Percentiles rank a stretch among this genome's conserved stretches.
Conservation (phyloP, 768 basidiomycete genomes). For the Psilocybe cubensis region DNA sequence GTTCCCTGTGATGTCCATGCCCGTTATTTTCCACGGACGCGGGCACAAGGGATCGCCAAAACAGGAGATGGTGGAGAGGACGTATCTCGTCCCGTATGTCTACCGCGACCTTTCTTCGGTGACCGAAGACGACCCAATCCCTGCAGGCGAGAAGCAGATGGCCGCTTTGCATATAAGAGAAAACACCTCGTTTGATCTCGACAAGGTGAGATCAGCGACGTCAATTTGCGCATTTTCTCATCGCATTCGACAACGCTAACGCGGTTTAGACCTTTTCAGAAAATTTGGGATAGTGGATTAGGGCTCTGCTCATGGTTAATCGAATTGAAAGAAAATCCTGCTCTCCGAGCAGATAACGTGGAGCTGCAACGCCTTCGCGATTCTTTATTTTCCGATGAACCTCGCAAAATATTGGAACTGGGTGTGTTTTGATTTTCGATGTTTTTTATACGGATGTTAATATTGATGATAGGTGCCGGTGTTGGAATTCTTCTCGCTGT, state of each 20-base stretch:
- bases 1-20: conserved; percentile 72
- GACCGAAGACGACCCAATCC: conserved; percentile 10
- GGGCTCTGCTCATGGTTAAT: conserved; percentile 83
- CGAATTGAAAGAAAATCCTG: conserved; percentile 27
- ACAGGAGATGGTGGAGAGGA: conserved; percentile 69
- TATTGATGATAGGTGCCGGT: conserved; percentile 64
- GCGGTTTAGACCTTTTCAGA: conserved; percentile 54
- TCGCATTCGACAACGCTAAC: conserved; percentile 18
- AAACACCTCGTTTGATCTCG: conserved; percentile 88
- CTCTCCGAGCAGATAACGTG: conserved; percentile 5
- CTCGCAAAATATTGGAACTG: conserved; percentile 64
- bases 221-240: neutral
- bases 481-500: conserved; percentile 81
- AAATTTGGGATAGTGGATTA: conserved; percentile 96
- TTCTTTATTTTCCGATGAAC: conserved; percentile 41
- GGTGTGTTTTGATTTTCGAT: conserved; percentile 47
- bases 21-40: conserved; percentile 47
- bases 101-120: conserved; percentile 18
- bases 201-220: conserved; percentile 65
- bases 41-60: conserved; percentile 42
- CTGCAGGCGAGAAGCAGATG: neutral
- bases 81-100: conserved; percentile 43
- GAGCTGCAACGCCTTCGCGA: conserved; percentile 17
- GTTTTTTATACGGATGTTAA: neutral
- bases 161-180: conserved; percentile 60